Evolutionary conservation across 441 rosid genomes (phyloP).

Genomic region (Arabidopsis hybrid): DNA sequence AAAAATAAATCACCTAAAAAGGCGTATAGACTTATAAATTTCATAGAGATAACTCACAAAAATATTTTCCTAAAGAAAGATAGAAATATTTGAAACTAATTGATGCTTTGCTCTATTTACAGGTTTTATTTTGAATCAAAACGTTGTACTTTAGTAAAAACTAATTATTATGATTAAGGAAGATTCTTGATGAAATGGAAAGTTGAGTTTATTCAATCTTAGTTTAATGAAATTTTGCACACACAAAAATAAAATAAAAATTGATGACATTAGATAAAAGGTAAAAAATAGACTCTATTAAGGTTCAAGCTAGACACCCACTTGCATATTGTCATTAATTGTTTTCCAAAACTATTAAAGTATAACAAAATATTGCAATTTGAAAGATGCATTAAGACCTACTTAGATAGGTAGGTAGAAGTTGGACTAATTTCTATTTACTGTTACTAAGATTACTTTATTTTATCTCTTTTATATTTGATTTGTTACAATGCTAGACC

Average conservation of each 20-base stretch:
- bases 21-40: neutral
- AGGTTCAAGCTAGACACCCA: slow-evolving; percentile 3
- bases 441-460: too few relatives aligned
- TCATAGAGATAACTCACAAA: neutral
- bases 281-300: neutral
- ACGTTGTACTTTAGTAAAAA: neutral
- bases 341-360: slow-evolving; percentile 6
- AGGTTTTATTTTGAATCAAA: neutral
- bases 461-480: neutral
- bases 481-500: slow-evolving; percentile 4
- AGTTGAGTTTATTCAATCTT: slow-evolving; percentile 4
- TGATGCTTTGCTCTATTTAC: neutral
- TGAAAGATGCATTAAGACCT: slow-evolving; percentile 23
- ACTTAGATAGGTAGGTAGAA: slow-evolving; percentile 16
- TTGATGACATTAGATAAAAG: neutral
- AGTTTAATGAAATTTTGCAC: neutral
- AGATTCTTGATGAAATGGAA: slow-evolving; percentile 7
- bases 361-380: slow-evolving; percentile 10
- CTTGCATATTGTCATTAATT: slow-evolving; percentile 10
- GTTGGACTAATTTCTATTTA: too few relatives aligned
- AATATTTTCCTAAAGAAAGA: too few relatives aligned
- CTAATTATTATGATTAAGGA: neutral
- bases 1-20: neutral
- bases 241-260: too few relatives aligned
- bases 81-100: neutral